Evolutionary conservation across 2,329 filamentous ascomycete species (phyloP).

Genomic region (Arthrobotrys entomopaga): DNA sequence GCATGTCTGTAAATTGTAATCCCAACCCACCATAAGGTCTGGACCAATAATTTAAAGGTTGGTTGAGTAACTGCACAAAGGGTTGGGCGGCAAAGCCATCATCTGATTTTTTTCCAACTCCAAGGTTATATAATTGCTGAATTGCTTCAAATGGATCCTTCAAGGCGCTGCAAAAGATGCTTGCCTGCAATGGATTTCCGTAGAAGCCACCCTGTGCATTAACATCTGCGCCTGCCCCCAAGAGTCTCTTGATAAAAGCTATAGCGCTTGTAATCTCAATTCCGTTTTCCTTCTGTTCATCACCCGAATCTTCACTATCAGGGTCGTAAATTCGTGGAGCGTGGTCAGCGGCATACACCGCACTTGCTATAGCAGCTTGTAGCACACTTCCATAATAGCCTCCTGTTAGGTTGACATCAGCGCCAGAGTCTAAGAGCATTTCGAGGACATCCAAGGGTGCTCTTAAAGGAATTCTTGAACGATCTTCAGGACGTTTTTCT

Average conservation of each 20-base stretch:
- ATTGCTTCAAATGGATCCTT: constrained; percentile 10
- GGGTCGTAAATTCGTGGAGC: not conserved
- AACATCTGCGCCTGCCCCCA: not conserved
- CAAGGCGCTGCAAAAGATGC: not conserved
- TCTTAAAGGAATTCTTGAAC: too few species aligned
- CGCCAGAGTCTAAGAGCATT: not conserved
- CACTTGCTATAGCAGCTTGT: not conserved
- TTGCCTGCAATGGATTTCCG: constrained; percentile 8
- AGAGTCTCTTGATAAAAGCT: not conserved
- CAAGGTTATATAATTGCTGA: not conserved
- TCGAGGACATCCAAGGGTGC: not conserved
- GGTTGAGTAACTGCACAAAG: not conserved
- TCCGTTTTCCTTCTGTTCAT: not conserved
- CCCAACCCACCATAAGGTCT: not conserved
- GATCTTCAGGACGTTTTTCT: too few species aligned
- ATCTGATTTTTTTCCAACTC: too few species aligned
- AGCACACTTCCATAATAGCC: constrained; percentile 7
- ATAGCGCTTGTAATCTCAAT: not conserved
- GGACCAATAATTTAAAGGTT: not conserved
- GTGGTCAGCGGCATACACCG: not conserved
- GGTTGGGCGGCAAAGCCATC: not conserved
- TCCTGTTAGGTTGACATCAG: not conserved
- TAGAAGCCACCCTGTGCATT: constrained; percentile 1
- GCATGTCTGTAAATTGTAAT: constrained; percentile 1
- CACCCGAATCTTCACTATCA: not conserved